Conservation (phyloP, 78 protist genomes). For the Emiliania huxleyi region DNA sequence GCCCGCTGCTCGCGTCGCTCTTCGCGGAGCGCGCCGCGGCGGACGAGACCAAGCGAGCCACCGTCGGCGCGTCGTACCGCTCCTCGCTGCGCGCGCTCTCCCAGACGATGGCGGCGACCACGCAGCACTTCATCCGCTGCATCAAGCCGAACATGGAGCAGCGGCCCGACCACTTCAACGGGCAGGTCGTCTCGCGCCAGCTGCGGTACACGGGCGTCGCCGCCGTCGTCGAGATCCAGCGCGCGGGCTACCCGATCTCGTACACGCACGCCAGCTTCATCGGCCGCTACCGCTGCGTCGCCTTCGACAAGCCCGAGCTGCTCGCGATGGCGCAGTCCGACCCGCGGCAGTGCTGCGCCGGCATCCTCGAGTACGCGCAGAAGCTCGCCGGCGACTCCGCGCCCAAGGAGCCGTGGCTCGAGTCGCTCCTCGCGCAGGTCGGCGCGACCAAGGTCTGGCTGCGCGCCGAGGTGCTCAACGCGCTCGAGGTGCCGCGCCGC, state of each 20-base stretch:
- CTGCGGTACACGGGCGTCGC: neutral
- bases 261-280: neutral
- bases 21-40: neutral
- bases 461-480: neutral
- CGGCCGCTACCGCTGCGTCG: conserved; percentile 14
- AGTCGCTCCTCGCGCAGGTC: neutral
- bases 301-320: neutral
- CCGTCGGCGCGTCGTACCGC: neutral
- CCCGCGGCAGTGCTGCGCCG: neutral
- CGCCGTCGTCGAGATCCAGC: neutral
- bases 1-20: neutral
- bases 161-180: conserved; percentile 25
- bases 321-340: neutral
- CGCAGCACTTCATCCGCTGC: conserved; percentile 50
- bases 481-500: neutral
- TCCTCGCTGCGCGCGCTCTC: neutral
- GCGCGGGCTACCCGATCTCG: neutral
- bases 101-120: neutral
- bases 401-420: neutral
- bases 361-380: neutral
- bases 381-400: neutral
- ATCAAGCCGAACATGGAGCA: conserved; percentile 45
- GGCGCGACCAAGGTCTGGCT: neutral
- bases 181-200: neutral
- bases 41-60: neutral